phyloP scores from a whole-genome alignment of 306 rosid species.

The Inga leiocalycina region DNA sequence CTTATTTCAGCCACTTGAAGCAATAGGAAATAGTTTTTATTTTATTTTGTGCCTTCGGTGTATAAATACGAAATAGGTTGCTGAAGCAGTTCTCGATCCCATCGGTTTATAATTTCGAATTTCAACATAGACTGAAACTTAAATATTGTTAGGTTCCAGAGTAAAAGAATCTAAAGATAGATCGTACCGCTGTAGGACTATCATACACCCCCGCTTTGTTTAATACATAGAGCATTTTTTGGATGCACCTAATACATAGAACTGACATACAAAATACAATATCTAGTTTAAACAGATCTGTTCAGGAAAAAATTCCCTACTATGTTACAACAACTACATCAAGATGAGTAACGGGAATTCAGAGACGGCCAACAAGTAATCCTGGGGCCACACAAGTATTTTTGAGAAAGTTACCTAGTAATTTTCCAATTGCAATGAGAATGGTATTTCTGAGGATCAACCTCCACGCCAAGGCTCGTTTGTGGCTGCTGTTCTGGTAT shows the following conservation, averaged over 20 bases:
- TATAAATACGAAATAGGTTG: background rate
- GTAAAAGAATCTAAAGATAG: background rate
- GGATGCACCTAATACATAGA: background rate
- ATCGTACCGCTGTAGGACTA: background rate
- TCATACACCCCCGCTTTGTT: background rate
- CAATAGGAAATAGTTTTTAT: background rate
- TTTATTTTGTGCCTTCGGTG: background rate
- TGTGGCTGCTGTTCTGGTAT: conserved; percentile 40
- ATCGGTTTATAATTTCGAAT: background rate
- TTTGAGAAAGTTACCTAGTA: conserved; percentile 48
- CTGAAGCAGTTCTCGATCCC: background rate
- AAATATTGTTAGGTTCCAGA: no score
- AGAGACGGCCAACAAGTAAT: background rate
- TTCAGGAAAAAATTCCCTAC: background rate
- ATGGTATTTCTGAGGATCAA: conserved; percentile 45
- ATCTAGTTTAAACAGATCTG: background rate
- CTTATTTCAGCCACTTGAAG: background rate
- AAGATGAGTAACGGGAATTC: background rate
- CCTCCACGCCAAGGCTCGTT: conserved; percentile 38
- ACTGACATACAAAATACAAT: background rate
- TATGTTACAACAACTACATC: conserved; percentile 22
- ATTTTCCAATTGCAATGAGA: conserved; percentile 42
- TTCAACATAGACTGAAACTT: background rate
- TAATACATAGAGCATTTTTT: background rate
- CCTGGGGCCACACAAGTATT: conserved; percentile 8